A percentile compares a stretch with the other conserved stretches of the same genome.
phyloP scores from a whole-genome alignment of 1,139 yeast species.

The Candida gigantensis region DNA sequence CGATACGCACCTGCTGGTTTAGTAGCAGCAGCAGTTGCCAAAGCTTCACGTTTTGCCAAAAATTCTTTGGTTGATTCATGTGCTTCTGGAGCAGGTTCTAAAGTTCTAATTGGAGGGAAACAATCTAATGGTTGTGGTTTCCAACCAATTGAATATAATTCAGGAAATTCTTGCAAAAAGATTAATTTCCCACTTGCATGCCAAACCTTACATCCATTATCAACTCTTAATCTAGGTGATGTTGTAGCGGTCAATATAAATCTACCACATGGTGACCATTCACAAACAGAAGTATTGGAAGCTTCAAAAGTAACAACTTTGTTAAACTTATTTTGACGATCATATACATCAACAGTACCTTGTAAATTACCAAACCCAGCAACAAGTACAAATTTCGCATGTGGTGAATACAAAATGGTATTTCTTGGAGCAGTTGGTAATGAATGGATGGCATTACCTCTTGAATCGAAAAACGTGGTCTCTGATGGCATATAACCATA shows the following conservation, averaged over 20 bases:
- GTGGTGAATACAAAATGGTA: constrained; percentile 90
- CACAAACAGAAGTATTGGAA: constrained; percentile 89
- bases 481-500: constrained; percentile 98
- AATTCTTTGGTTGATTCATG: constrained; percentile 67
- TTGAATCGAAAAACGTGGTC: constrained; percentile 90
- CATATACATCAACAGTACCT: constrained; percentile 94
- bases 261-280: constrained; percentile 99
- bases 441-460: constrained; percentile 85
- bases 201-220: constrained; percentile 93
- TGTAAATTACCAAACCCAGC: constrained; percentile 99
- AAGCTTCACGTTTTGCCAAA: constrained; percentile 44
- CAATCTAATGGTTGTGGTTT: constrained; percentile 65
- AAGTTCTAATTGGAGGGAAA: constrained; percentile 58
- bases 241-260: constrained; percentile 94
- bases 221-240: constrained; percentile 94
- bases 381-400: constrained; percentile 84
- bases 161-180: constrained; percentile 76
- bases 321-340: constrained; percentile 82
- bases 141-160: constrained; percentile 83
- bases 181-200: constrained; percentile 84
- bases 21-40: constrained; percentile 39
- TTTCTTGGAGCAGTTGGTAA: constrained; percentile 89
- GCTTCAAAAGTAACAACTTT: constrained; percentile 86
- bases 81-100: constrained; percentile 63
- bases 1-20: constrained; percentile 87